These are phyloP conservation scores for Cladosporium sp. DNA, from an alignment of 2,329 filamentous ascomycete genomes.

Conservation along the genomic window DNA sequence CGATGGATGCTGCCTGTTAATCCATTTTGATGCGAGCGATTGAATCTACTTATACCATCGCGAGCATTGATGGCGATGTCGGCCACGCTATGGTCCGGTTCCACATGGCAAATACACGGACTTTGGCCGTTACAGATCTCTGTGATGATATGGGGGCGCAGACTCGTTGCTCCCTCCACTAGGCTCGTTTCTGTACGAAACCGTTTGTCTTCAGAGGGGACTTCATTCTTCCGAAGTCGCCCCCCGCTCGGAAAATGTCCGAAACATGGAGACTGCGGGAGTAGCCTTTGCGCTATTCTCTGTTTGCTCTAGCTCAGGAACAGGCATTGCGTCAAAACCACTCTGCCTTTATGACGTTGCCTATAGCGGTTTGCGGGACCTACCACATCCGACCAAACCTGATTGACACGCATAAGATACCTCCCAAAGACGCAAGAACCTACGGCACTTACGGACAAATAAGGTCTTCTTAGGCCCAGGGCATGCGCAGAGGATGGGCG, in stretches of 20 bases:
- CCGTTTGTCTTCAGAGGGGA: too few species aligned
- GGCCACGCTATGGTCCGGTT: background rate
- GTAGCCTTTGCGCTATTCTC: background rate
- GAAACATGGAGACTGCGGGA: background rate
- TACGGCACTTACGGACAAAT: background rate
- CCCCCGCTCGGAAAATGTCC: background rate
- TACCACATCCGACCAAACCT: background rate
- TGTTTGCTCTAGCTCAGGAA: slow-evolving; percentile 6
- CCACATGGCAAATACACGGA: background rate
- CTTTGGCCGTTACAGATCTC: too few species aligned
- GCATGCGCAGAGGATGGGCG: slow-evolving; percentile 63
- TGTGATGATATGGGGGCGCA: too few species aligned
- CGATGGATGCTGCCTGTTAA: background rate
- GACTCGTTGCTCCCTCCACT: too few species aligned
- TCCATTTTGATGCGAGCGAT: background rate
- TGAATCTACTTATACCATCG: background rate
- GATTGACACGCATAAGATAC: background rate
- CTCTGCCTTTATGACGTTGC: slow-evolving; percentile 10
- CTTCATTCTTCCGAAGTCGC: too few species aligned
- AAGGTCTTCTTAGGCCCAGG: background rate
- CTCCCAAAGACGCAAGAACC: background rate
- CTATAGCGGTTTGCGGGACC: background rate
- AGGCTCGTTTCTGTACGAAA: too few species aligned
- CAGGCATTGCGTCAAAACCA: slow-evolving; percentile 4
- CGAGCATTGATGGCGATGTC: background rate